Evolutionary conservation across 2,329 filamentous ascomycete species (phyloP), one percentile per base, ranked within the genome.

Genomic region (Camptophora hylomeconis): DNA sequence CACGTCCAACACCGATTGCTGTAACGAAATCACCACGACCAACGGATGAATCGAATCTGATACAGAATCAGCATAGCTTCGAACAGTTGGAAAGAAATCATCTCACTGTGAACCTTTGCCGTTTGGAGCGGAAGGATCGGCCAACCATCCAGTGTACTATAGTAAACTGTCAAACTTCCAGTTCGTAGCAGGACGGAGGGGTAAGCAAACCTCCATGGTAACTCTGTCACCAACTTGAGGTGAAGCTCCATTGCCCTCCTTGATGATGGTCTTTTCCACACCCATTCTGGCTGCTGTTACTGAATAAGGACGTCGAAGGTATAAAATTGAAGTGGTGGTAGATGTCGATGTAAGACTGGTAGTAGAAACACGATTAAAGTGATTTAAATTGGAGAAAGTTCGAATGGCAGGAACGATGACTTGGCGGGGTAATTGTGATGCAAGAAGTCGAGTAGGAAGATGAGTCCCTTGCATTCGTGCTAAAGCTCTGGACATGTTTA

Each of bases 31-130:
- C 72, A 27, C 75, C 77, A 31, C 81, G 73, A 37, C 74, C 75
- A 40, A 77, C 66, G 11, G 87, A 93, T 37, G 75, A 80, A 61
- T 95, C 89, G 61, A 98, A 95, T 57, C 86, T 93, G 45, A 20
- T 30, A n/a, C 17, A 17, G 17, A 11, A 11, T 8, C 7, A 19
- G 26, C 24, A 31, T 26, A 7, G 5, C 7, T 31, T 10, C 12
- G 7, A n/a, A 5, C 14, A 10, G 8, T 2, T 16, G 10, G 16
- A 8, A 11, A 9, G 5, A 3, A 13, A 17, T 20, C 4, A 4
- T 21, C 29, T 11, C 9, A 31, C 29, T 31, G 16, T 7, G 13
- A 10, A 10, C 29, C 29, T 14, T 24, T 9, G 17, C 26, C 26
- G 4, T 31, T 20, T 7, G 13, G 9, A 13, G 3, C 15, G 12